These are phyloP conservation scores for Nidula microcarpa DNA, from an alignment of 768 basidiomycete genomes.

Conservation along the genomic window DNA sequence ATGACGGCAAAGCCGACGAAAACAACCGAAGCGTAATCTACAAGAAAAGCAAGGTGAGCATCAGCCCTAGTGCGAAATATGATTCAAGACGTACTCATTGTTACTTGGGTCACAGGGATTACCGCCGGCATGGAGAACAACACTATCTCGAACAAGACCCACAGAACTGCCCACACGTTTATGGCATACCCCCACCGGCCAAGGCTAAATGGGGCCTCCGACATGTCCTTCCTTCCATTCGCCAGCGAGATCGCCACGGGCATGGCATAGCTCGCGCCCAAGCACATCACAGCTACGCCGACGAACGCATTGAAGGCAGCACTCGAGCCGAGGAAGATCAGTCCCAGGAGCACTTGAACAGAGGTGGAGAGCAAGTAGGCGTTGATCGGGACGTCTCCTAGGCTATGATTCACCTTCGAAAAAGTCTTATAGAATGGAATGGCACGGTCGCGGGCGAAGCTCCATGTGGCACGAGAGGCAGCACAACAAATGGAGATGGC, in stretches of 20 bases:
- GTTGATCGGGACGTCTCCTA: constrained; percentile 51
- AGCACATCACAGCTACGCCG: constrained; percentile 63
- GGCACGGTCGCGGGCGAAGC: constrained; percentile 65
- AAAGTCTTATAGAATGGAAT: constrained; percentile 53
- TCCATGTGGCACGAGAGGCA: constrained; percentile 69
- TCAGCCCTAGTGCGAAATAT: not conserved
- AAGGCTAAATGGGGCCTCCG: constrained; percentile 47
- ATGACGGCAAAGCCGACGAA: constrained; percentile 60
- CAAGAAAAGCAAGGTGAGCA: not conserved
- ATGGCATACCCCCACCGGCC: constrained; percentile 41
- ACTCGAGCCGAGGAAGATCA: constrained; percentile 59
- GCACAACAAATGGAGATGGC: constrained; percentile 65
- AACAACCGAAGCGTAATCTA: constrained; percentile 67
- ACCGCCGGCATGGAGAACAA: constrained; percentile 68
- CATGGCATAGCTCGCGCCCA: constrained; percentile 62
- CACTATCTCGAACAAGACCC: constrained; percentile 59
- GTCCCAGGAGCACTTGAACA: constrained; percentile 57
- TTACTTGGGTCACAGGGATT: constrained; percentile 46
- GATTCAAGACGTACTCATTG: constrained; percentile 38
- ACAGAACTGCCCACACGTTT: constrained; percentile 52
- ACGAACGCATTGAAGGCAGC: constrained; percentile 69
- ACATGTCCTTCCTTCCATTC: constrained; percentile 38
- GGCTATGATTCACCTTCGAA: constrained; percentile 36
- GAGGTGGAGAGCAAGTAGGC: constrained; percentile 56
- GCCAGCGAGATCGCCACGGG: constrained; percentile 53